Evolutionary conservation across 208 protist genomes (phyloP), one percentile per base, ranked within the genome.

Genomic region (Leishmania mexicana): DNA sequence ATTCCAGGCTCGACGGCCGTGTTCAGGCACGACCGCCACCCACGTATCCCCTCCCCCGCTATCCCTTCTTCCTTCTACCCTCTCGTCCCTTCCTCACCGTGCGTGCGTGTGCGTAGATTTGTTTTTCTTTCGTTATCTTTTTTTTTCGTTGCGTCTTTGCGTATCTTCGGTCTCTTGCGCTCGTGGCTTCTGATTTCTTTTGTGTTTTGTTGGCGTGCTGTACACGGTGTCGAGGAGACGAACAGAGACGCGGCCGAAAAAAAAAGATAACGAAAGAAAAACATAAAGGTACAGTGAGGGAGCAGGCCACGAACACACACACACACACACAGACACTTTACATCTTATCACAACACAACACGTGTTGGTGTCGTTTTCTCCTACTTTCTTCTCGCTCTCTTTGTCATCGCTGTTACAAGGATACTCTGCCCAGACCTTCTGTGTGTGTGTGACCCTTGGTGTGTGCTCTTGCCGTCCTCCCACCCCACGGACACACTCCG

Each of bases 21-120:
- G 24, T 42, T 42, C 24, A 5, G 1, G 38, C 15, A 7, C 35
- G 5, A 17, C 42, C 40, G 19, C 24, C 38, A 17, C 21, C 40
- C 31, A 28, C 38, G 58, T 47, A 49, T 49, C n/a, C 60, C 2
- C 35, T 21, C 17, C 58, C 38, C 15, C 40, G 11, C 38, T 42
- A 58, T 42, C 3, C 73, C 73, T 76, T 76, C 51, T 53, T 76
- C 51, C 3, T 76, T 57, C 73, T 62, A 3, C 53, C 10, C 49
- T 47, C 49, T 75, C 7, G 42, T 51, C 45, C 40, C 3, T 35
- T 35, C 21, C 71, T 53, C 71, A 57, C 21, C 7, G 28, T 28
- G 49, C 42, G 11, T 31, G 49, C 42, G 45, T 38, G 45, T 57
- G 28, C 28, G 24, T 51, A 11, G 3, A 45, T 75, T 21, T 28